A percentile compares a stretch with the other conserved stretches of the same genome.
Conservation (phyloP, 176 grass and related monocot species). For the Cenchrus fungigraminus region DNA sequence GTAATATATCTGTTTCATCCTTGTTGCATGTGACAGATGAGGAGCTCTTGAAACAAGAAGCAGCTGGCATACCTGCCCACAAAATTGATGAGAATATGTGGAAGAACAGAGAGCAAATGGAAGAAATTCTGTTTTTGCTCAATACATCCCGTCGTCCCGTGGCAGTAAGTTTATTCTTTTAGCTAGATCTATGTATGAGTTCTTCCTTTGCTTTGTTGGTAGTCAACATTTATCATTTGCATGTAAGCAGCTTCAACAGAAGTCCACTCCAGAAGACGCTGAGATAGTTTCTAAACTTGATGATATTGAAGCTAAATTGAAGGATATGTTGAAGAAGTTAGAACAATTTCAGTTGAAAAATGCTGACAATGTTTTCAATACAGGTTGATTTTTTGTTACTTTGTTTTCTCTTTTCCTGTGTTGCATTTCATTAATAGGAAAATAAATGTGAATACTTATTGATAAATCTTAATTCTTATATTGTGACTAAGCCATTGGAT, state of each 20-base stretch:
- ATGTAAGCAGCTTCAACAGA: slow-evolving; percentile 75
- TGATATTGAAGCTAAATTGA: slow-evolving; percentile 80
- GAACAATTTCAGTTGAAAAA: slow-evolving; percentile 86
- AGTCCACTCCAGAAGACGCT: slow-evolving; percentile 53
- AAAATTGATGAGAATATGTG: slow-evolving; percentile 99
- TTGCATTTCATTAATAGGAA: slow-evolving; percentile 17
- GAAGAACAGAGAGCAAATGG: slow-evolving; percentile 99
- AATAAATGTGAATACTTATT: slow-evolving; percentile 1
- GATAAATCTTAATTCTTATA: slow-evolving; percentile 6
- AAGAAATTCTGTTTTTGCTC: slow-evolving; percentile 91
- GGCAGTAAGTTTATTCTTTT: slow-evolving; percentile 59
- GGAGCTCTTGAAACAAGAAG: slow-evolving; percentile 70
- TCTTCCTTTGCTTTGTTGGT: slow-evolving; percentile 28
- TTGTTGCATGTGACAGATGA: slow-evolving; percentile 67
- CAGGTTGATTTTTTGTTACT: slow-evolving; percentile 60
- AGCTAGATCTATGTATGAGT: slow-evolving; percentile 10
- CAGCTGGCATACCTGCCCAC: slow-evolving; percentile 63
- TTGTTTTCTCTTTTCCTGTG: slow-evolving; percentile 24
- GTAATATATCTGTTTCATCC: slow-evolving; percentile 30
- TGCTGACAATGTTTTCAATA: slow-evolving; percentile 97
- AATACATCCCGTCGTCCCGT: slow-evolving; percentile 53
- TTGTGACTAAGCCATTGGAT: slow-evolving; percentile 19
- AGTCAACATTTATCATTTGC: slow-evolving; percentile 33
- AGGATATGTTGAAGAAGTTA: slow-evolving; percentile 70
- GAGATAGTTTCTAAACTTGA: slow-evolving; percentile 62